Base-by-base conservation (phyloP, 2,329 filamentous ascomycete species). In the Penicillium janthinellum region DNA sequence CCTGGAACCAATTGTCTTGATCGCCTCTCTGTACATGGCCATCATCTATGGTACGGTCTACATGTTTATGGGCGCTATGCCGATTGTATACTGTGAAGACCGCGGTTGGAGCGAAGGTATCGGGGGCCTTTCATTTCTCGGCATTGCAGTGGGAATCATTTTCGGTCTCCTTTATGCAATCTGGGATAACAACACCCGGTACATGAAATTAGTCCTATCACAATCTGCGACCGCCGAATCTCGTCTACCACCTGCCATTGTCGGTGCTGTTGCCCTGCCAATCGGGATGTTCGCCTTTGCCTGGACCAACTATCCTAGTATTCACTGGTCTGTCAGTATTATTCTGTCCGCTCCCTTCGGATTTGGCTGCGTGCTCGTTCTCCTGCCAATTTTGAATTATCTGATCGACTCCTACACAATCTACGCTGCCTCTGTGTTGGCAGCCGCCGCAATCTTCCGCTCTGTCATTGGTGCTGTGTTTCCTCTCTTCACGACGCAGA, bases 31-130 rank as follows among this genome's bases (percentile, higher is more conserved):
- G 4, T 61, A 61, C 11, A 58, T 61, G 51, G 51, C 59, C 11
- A 47, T 61, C 22, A 53, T 61, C 6, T 61, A 61, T 15, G 59
- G 59, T 1, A 61, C 55, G 8, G 28, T 59, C 6, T 62, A 62
- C 22, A 56, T 59, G 49, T 59, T 58, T 3, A 39, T 59, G 41
- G 53, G 37, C 5, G 59, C 59, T 3, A 38, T 62, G 35, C 56
- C 59, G 5, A 59, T 62, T 11, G 59, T 61, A 0, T 61, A 41
- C n/a, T 20, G 56, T 4, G 56, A 62, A 35, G 34, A 38, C 37
- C 59, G 56, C 14, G 53, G 56, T 5, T 62, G 56, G 56, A 59
- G 49, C 22, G 41, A 44, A 8, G 56, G 59, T 1, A 54, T 51
- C 8, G 59, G 59, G 3, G 56, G 59, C 0, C 53, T 62, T 4